phyloP scores from a whole-genome alignment of 768 basidiomycete genomes.

The Butyriboletus loyo region DNA sequence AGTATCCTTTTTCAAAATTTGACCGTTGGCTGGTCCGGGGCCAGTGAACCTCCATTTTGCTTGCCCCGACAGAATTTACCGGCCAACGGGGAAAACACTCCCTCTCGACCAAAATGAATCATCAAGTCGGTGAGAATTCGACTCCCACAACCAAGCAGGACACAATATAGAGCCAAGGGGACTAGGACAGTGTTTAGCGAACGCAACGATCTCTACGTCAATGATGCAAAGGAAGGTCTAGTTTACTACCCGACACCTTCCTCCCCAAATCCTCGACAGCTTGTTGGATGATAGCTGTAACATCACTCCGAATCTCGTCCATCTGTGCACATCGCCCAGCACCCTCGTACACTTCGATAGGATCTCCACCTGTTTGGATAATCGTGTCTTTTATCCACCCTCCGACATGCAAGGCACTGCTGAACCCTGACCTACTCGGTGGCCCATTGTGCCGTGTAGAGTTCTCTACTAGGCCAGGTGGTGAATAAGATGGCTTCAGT shows the following conservation, averaged over 20 bases:
- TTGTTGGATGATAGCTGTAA: slow-evolving; percentile 52
- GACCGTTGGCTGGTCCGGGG: too few species aligned
- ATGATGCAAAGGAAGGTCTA: slow-evolving; percentile 14
- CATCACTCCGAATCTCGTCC: slow-evolving; percentile 44
- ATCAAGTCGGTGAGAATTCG: not conserved
- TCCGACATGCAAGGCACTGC: not conserved
- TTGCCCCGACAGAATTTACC: not conserved
- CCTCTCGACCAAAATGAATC: not conserved
- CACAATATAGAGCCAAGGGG: not conserved
- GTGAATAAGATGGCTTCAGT: not conserved
- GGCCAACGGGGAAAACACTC: not conserved
- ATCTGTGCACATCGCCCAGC: slow-evolving; percentile 26
- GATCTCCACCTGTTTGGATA: slow-evolving; percentile 2
- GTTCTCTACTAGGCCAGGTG: not conserved
- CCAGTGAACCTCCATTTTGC: not conserved
- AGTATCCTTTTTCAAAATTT: too few species aligned
- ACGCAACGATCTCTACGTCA: not conserved
- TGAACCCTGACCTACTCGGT: not conserved
- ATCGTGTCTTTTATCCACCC: slow-evolving; percentile 16
- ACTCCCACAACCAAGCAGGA: not conserved
- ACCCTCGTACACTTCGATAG: slow-evolving; percentile 4
- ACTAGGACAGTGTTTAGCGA: not conserved
- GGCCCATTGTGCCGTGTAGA: not conserved
- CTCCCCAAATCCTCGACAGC: slow-evolving; percentile 54
- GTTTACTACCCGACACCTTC: slow-evolving; percentile 42